phyloP scores from a whole-genome alignment of 2,329 filamentous ascomycete species.

The Anthostomella pinea region DNA sequence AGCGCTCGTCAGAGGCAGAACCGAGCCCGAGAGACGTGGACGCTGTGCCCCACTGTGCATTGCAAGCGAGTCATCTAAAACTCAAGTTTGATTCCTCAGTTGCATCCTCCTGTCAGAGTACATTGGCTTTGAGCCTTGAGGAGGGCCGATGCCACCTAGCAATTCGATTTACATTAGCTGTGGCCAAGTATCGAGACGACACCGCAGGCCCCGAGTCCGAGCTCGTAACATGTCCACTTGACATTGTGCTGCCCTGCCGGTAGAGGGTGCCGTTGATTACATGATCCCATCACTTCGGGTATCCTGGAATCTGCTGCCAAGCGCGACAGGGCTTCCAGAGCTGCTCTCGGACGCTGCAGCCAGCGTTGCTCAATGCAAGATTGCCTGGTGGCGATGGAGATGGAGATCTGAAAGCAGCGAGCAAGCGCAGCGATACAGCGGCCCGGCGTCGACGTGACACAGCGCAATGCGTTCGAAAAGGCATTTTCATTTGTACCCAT shows the following conservation, averaged over 20 bases:
- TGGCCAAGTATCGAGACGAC: conserved; percentile 23
- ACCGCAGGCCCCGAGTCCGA: no score
- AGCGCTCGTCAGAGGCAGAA: conserved; percentile 16
- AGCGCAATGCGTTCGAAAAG: conserved; percentile 6
- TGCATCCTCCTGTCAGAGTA: conserved; percentile 22
- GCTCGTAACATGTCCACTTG: conserved; percentile 13
- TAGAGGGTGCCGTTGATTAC: conserved; percentile 17
- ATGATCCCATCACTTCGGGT: conserved; percentile 10
- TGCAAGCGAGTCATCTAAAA: conserved; percentile 14
- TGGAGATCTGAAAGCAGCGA: no score
- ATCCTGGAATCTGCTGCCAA: conserved; percentile 16
- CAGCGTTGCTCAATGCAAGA: no score
- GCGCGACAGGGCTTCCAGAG: conserved; percentile 14
- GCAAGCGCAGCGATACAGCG: conserved; percentile 2
- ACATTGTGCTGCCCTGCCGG: conserved; percentile 11
- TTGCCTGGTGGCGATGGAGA: conserved; percentile 17
- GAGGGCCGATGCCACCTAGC: conserved; percentile 25
- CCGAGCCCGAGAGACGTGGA: conserved; percentile 20
- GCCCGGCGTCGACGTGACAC: conserved; percentile 6
- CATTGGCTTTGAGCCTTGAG: conserved; percentile 24
- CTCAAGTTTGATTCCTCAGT: conserved; percentile 23
- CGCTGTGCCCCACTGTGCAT: conserved; percentile 20
- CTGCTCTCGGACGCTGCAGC: conserved; percentile 10
- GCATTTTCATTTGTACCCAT: conserved; percentile 3
- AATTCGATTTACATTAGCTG: no score